Base-by-base conservation (phyloP, 495 filamentous ascomycete species). In the Letharia columbiana region DNA sequence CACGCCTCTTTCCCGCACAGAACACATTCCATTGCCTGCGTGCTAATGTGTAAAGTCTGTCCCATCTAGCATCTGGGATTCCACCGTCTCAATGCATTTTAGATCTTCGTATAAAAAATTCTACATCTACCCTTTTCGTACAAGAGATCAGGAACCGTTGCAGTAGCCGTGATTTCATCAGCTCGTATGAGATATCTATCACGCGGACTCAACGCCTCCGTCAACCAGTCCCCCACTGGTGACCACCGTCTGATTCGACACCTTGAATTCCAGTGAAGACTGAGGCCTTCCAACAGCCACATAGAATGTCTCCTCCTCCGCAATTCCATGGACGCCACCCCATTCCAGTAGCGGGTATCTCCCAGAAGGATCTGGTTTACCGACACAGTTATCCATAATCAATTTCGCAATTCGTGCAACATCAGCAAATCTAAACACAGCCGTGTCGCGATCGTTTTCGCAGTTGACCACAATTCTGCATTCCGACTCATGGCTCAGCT, bases 401-500 rank as follows among this genome's bases (percentile, higher is more conserved):
- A 10, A 20, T 7, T 3, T 65, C 18, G 33, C 63, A 8, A 11
- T 7, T 15, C 7, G 17, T 7, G 63, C 63, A 6, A 50, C 56
- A 11, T 65, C 63, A 8, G 56, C 31, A 3, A 45, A 58, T n/a
- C 41, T 47, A 2, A 65, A 41, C 4, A 17, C 13, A 0, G 39
- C 56, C n/a, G 41, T 31, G 17, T 65, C 63, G 4, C 1, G 54
- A 39, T 65, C 44, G 13, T 65, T 65, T 3, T 15, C 2, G 44
- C 54, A 65, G 12, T 35, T 65, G 42, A 65, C 13, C 15, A 65
- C n/a, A 44, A 65, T 65, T 4, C 45, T 12, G 35, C 63, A 65
- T 0, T 41, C 44, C 15, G 54, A 3, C 1, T 57, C 15, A 1
- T 7, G 0, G 17, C 31, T 9, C 20, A 13, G 8, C 12, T 11